Conservation (phyloP, 106 monocot genomes). For the Dendrobium nobile region DNA sequence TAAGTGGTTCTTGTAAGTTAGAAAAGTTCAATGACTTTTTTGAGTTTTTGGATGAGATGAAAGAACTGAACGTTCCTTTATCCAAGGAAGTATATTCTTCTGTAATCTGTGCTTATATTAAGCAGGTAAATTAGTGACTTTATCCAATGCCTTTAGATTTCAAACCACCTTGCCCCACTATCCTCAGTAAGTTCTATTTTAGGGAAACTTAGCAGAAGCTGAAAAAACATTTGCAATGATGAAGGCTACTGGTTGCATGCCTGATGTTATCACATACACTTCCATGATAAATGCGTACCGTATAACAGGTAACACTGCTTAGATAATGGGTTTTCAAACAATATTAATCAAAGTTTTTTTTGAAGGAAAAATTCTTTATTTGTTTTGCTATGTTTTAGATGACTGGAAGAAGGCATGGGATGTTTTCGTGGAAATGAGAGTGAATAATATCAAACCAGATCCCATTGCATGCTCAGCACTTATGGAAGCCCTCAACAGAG, state of each 20-base stretch:
- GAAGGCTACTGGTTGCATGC: constrained; percentile 44
- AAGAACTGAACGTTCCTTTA: constrained; percentile 47
- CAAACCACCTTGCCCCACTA: not conserved
- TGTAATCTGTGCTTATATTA: constrained; percentile 73
- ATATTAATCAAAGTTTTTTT: not conserved
- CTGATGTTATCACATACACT: constrained; percentile 85
- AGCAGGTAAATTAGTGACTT: constrained; percentile 46
- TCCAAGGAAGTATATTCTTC: constrained; percentile 93
- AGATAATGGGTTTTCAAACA: not conserved
- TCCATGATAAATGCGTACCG: constrained; percentile 81
- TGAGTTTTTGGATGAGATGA: constrained; percentile 81
- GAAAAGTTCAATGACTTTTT: constrained; percentile 63
- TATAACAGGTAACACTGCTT: constrained; percentile 41
- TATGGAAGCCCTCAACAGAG: constrained; percentile 70
- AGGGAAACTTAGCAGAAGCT: constrained; percentile 69
- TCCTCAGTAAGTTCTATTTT: constrained; percentile 8
- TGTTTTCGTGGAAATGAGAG: constrained; percentile 76
- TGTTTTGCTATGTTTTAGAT: constrained; percentile 22
- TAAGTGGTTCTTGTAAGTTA: constrained; percentile 72
- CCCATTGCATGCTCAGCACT: constrained; percentile 72
- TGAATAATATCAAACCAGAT: constrained; percentile 59
- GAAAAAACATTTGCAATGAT: constrained; percentile 66
- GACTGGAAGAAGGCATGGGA: constrained; percentile 76
- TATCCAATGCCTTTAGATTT: not conserved
- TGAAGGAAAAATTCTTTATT: not conserved